Evolutionary conservation across 225 moss, liverwort and hornwort genomes (phyloP).

Genomic region (Marchantia paleacea): DNA sequence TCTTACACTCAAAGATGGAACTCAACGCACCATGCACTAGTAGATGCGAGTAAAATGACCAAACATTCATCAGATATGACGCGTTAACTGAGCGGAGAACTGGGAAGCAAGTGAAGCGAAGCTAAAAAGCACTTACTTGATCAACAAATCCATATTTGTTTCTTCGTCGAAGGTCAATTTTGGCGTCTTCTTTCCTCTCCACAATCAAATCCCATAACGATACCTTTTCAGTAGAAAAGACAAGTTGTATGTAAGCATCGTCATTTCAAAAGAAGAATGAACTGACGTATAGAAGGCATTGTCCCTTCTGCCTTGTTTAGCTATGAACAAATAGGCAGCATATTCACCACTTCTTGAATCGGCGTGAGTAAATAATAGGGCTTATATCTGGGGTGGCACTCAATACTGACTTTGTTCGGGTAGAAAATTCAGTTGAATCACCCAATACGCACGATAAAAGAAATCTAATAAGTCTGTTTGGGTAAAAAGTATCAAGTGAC

Average conservation of each 20-base stretch:
- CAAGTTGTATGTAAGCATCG: not conserved
- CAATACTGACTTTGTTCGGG: too few species aligned
- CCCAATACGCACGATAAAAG: too few species aligned
- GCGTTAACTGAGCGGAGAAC: too few species aligned
- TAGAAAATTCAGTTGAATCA: too few species aligned
- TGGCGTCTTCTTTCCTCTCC: constrained; percentile 80
- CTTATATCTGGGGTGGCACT: too few species aligned
- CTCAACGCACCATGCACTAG: not conserved
- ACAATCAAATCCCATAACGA: constrained; percentile 69
- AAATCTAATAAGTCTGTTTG: too few species aligned
- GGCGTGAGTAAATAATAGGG: too few species aligned
- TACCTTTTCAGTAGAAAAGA: constrained; percentile 5
- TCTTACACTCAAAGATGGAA: not conserved
- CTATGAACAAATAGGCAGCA: too few species aligned
- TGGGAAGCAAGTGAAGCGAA: not conserved
- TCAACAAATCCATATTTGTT: constrained; percentile 70
- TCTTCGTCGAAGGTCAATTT: constrained; percentile 54
- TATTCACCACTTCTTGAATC: too few species aligned
- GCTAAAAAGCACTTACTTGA: constrained; percentile 50
- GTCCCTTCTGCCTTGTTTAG: too few species aligned
- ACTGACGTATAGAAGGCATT: not conserved
- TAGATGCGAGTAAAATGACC: not conserved
- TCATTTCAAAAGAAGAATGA: not conserved
- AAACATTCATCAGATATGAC: not conserved
- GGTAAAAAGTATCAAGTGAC: too few species aligned